Base-by-base conservation (phyloP, 345 rosid species). In the Trapa incisa region DNA sequence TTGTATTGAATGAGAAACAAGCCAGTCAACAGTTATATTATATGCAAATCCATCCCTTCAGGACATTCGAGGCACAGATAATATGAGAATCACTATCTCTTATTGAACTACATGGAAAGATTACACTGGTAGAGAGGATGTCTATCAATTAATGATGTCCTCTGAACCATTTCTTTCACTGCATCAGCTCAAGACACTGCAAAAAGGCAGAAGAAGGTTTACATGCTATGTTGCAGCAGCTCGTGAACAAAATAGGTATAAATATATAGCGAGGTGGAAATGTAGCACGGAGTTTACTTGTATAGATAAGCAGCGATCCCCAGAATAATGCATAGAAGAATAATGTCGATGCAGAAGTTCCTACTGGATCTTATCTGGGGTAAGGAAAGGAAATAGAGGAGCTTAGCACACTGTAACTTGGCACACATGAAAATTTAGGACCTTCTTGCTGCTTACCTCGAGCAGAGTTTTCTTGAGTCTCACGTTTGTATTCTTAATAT, bases 281-380 rank as follows among this genome's bases (percentile, higher is more conserved):
- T 56, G 61, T 64, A 37, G 50, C 8, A 7, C n/a, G 57, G 47
- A 75, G 73, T 83, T 88, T 83, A 88, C 89, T 80, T 80, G 77
- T 93, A 88, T 70, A 93, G 65, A 79, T 89, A 86, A 63, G 84
- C 78, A 66, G 73, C 79, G 66, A 93, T 84, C 47, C 98, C 90
- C 48, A 89, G 81, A 70, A 93, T 73, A 22, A 92, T 79, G 65
- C 87, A 84, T 3, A 93, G 78, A 66, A 88, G 81, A 71, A 84
- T 65, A 74, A 86, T 84, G 78, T 88, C 96, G n/a, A 93, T 80
- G 80, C 83, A 85, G 82, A 89, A 80, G 80, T 92, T 92, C 65
- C 81, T 78, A 67, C 83, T 82, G 54, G 93, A 86, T 74, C 98
- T 82, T 71, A 88, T 60, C 98, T 87, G 84, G 84, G 53, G 77